Base-by-base conservation (phyloP, 331 rosid species). In the Acacia concinna region DNA sequence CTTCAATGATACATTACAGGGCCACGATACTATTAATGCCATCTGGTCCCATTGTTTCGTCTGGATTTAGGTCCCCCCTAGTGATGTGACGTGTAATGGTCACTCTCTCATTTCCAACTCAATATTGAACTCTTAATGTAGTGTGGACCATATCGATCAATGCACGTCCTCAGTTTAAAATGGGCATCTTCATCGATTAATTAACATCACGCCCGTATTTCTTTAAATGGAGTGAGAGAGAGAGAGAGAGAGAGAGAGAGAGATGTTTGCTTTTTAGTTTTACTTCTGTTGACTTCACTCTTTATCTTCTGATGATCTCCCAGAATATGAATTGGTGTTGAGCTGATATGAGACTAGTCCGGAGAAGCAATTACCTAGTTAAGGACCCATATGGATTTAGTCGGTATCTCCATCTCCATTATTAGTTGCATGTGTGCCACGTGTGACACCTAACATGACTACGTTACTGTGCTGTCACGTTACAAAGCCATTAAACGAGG, bases 401-500 rank as follows among this genome's bases (percentile, higher is more conserved):
- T 23, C 72, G 8, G 18, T 14, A 14, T 27, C 34, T 37, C 4
- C 32, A 10, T n/a, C 32, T 3, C 35, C 13, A 9, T 62, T 60
- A 9, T 62, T 23, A 71, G 71, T 64, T 63, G 83, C 83, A 80
- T 80, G 83, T 38, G 37, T 51, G 79, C 66, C 83, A 80, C 74
- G 74, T 63, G 68, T 80, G 32, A 1, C 6, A 5, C 41, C 21
- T 49, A 21, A 13, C 37, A 43, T 17, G 11, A 11, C 38, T 15
- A 20, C 23, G 8, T 15, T 32, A 59, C 49, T 0, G 31, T 23
- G 46, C 20, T 35, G 52, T 80, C 83, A 51, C 68, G 79, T 64
- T 65, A 73, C 51, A 17, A 13, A 38, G 51, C 8, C 17, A 65
- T 18, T 35, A 65, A 65, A 65, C 21, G 0, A 20, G 0, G 38